phyloP scores from a whole-genome alignment of 2,329 filamentous ascomycete species.

The Epichloe brachyelytri region DNA sequence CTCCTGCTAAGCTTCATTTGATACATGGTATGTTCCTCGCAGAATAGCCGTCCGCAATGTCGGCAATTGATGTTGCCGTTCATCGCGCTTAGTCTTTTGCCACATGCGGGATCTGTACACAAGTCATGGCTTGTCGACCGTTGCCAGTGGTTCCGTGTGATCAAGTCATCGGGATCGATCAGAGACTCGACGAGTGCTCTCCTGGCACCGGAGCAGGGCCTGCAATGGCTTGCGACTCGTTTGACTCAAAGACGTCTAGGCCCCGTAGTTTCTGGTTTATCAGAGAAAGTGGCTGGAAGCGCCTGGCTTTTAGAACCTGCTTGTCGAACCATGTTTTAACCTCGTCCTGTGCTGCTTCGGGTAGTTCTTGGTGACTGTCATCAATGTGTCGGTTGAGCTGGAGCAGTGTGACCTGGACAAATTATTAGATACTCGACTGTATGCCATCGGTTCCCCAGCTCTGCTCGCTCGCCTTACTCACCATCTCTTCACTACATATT shows the following conservation, averaged over 20 bases:
- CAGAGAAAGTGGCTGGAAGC: constrained; percentile 80
- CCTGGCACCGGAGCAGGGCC: constrained; percentile 18
- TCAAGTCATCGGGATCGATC: constrained; percentile 76
- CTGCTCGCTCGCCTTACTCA: constrained; percentile 25
- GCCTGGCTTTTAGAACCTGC: constrained; percentile 85
- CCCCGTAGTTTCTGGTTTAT: constrained; percentile 91
- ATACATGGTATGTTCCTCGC: constrained; percentile 97
- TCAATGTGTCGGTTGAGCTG: constrained; percentile 82
- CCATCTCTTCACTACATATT: constrained; percentile 99
- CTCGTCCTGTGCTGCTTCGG: constrained; percentile 80
- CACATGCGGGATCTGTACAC: constrained; percentile 82
- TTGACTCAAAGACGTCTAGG: constrained; percentile 86
- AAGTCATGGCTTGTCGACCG: constrained; percentile 56
- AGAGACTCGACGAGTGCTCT: constrained; percentile 29
- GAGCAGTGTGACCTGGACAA: constrained; percentile 64
- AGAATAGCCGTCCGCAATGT: constrained; percentile 86
- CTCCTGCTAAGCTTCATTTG: constrained; percentile 94
- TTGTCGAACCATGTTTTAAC: constrained; percentile 96
- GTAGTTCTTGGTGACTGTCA: constrained; percentile 79
- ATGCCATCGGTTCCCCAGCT: background rate
- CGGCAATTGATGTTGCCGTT: constrained; percentile 87
- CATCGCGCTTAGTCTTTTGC: constrained; percentile 61
- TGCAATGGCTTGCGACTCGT: constrained; percentile 44
- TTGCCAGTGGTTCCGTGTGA: constrained; percentile 86
- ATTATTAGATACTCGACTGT: background rate